Conservation (phyloP, 2,329 filamentous ascomycete species). For the Alternaria arborescens region DNA sequence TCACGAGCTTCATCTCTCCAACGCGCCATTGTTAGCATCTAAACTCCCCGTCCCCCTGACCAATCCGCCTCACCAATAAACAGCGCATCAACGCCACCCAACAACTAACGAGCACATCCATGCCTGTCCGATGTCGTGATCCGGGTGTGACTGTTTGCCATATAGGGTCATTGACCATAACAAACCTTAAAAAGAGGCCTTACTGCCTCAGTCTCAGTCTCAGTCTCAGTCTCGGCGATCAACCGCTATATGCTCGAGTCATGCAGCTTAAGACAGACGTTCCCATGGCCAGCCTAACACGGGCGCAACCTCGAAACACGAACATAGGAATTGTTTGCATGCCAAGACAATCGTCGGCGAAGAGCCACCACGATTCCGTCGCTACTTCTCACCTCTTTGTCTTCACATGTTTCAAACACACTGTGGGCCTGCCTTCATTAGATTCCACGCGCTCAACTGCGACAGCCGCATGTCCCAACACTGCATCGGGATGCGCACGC, state of each 20-base stretch:
- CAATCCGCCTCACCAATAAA: neutral
- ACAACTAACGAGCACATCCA: neutral
- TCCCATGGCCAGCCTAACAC: neutral
- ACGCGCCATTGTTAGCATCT: neutral
- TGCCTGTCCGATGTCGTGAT: neutral
- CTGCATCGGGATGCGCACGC: neutral
- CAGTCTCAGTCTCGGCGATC: neutral
- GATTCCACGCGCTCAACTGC: neutral
- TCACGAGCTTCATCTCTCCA: conserved; percentile 1
- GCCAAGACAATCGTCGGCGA: neutral
- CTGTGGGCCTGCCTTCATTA: neutral
- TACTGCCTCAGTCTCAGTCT: neutral
- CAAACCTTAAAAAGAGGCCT: neutral
- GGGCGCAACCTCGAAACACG: neutral
- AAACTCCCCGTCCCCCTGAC: neutral
- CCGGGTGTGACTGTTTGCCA: neutral
- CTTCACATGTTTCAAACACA: neutral
- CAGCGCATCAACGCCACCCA: neutral
- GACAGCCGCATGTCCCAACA: neutral
- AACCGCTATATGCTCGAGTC: conserved; percentile 6
- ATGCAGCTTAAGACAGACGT: neutral
- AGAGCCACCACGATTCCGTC: neutral
- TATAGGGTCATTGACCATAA: neutral
- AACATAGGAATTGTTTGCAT: neutral
- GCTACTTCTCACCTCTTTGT: neutral